A percentile compares a stretch with the other conserved stretches of the same genome.
phyloP scores from a whole-genome alignment of 305 asterid species.

The Solanum hybrid region DNA sequence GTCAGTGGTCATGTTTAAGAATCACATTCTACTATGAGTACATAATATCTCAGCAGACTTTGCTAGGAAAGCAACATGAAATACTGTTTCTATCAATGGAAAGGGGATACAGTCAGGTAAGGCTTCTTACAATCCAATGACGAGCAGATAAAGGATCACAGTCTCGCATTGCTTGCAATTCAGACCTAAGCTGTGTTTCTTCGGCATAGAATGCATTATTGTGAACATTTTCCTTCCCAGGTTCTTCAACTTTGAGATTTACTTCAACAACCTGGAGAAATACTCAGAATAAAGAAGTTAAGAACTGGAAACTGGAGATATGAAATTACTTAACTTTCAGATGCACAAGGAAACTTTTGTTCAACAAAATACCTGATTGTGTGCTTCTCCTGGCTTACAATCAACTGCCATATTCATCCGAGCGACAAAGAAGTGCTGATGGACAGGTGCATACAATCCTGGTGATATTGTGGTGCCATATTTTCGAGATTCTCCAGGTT shows the following conservation, averaged over 20 bases:
- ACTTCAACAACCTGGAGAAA: constrained; percentile 77
- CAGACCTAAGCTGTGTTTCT: constrained; percentile 79
- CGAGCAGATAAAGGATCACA: constrained; percentile 90
- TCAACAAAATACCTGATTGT: constrained; percentile 59
- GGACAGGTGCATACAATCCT: constrained; percentile 94
- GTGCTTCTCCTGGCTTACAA: constrained; percentile 86
- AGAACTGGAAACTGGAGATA: constrained; percentile 1
- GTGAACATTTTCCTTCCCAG: constrained; percentile 81
- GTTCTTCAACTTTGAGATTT: constrained; percentile 80
- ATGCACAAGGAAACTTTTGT: not conserved
- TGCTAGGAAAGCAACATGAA: not conserved
- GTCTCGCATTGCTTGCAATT: constrained; percentile 91
- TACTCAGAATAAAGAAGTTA: not conserved
- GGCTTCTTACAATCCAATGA: constrained; percentile 85
- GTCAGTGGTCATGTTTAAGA: not conserved
- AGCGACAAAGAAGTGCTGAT: constrained; percentile 95
- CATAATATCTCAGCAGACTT: not conserved
- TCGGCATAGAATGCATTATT: constrained; percentile 89
- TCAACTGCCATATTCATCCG: constrained; percentile 98
- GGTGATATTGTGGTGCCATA: constrained; percentile 94
- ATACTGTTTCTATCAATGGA: not conserved
- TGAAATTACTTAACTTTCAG: not conserved
- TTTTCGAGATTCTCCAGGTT: constrained; percentile 81
- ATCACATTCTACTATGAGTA: not conserved
- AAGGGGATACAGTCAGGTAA: constrained; percentile 2